phyloP scores from a whole-genome alignment of 225 moss, liverwort and hornwort genomes.

The Marchantia polymorpha region DNA sequence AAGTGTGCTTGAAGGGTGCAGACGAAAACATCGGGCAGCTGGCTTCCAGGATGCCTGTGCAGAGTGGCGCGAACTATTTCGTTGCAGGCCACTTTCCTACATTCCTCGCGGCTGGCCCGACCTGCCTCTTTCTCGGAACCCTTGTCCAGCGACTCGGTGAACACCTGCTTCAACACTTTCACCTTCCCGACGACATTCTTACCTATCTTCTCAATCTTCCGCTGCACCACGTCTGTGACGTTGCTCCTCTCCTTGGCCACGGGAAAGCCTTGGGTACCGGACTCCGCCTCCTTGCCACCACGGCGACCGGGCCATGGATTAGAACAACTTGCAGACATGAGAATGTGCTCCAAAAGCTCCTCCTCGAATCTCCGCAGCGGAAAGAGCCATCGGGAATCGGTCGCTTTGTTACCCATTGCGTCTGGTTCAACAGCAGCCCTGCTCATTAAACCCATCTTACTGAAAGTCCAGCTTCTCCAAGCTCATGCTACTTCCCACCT shows the following conservation, averaged over 20 bases:
- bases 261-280: not conserved
- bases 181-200: constrained; percentile 42
- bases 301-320: constrained; percentile 33
- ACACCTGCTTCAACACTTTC: constrained; percentile 34
- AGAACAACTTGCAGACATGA: constrained; percentile 31
- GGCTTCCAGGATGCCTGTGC: constrained; percentile 37
- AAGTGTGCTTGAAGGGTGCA: constrained; percentile 37
- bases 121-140: constrained; percentile 16
- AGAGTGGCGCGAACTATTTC: constrained; percentile 39
- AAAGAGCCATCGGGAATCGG: constrained; percentile 43
- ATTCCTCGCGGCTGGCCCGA: constrained; percentile 26
- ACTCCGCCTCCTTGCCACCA: not conserved
- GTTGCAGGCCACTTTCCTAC: constrained; percentile 35
- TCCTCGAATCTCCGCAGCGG: constrained; percentile 39
- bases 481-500: not conserved
- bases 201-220: constrained; percentile 39
- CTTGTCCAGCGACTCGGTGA: constrained; percentile 22
- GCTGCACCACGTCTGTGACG: constrained; percentile 32
- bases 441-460: constrained; percentile 34
- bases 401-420: not conserved
- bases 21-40: constrained; percentile 43
- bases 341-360: constrained; percentile 39
- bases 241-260: not conserved
- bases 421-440: constrained; percentile 28
- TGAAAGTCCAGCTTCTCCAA: not conserved